Conservation (phyloP, 495 filamentous ascomycete genomes). For the Penicillium turbatum region DNA sequence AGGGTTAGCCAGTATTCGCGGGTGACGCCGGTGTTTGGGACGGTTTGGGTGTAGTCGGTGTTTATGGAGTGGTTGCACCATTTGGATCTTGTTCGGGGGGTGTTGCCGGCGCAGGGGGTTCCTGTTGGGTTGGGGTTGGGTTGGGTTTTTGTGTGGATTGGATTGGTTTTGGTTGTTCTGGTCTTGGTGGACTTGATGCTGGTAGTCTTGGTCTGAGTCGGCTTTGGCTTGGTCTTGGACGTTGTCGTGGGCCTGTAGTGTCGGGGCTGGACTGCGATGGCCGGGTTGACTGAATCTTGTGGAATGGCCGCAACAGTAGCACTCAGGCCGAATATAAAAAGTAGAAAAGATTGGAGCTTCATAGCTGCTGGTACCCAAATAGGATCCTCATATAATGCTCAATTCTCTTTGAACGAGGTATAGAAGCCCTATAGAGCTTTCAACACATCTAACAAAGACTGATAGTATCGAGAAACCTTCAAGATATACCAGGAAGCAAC, state of each 20-base stretch:
- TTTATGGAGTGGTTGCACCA: conserved; percentile 44
- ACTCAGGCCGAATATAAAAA: not conserved
- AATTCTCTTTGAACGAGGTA: not conserved
- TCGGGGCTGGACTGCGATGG: not conserved
- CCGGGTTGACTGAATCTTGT: not conserved
- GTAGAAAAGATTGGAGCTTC: not conserved
- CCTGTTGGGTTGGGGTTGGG: conserved; percentile 2
- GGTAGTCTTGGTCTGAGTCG: not conserved
- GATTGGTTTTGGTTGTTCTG: not conserved
- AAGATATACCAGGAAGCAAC: not conserved
- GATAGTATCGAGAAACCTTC: not conserved
- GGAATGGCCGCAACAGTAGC: not conserved
- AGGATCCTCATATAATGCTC: not conserved
- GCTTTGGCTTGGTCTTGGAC: not conserved
- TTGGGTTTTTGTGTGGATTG: too few species aligned
- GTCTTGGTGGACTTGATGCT: conserved; percentile 2
- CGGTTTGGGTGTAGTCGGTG: conserved; percentile 47
- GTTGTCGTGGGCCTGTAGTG: not conserved
- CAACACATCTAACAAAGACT: not conserved
- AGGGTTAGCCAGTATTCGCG: conserved; percentile 35
- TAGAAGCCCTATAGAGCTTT: not conserved
- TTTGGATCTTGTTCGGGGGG: conserved; percentile 31
- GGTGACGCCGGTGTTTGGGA: conserved; percentile 38
- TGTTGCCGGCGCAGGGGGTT: conserved; percentile 34
- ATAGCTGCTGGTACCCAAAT: not conserved